phyloP scores from a whole-genome alignment of 768 basidiomycete genomes.

The Termitomyces sp. region DNA sequence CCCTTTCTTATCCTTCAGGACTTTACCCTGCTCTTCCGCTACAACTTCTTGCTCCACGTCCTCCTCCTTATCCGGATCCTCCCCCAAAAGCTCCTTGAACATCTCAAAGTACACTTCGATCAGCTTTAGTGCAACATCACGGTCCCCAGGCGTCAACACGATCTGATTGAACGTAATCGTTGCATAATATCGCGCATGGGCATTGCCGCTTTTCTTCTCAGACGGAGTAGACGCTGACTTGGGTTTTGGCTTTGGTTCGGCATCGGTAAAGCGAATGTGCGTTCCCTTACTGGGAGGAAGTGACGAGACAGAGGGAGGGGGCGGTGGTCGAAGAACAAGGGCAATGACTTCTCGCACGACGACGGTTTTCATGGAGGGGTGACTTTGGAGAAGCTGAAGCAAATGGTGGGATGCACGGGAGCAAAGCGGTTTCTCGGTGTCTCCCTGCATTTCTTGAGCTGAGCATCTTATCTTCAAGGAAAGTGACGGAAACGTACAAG shows the following conservation, averaged over 20 bases:
- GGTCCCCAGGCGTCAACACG: constrained; percentile 62
- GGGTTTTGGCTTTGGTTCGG: constrained; percentile 22
- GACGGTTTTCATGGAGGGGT: constrained; percentile 89
- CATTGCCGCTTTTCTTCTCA: constrained; percentile 42
- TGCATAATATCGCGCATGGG: constrained; percentile 87
- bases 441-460: constrained; percentile 50
- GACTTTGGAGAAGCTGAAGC: constrained; percentile 82
- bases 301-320: constrained; percentile 29
- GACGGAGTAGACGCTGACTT: constrained; percentile 19
- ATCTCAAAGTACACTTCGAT: constrained; percentile 93
- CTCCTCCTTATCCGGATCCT: constrained; percentile 27
- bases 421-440: constrained; percentile 80
- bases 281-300: constrained; percentile 28
- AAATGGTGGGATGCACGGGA: constrained; percentile 88
- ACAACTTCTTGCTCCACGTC: constrained; percentile 24
- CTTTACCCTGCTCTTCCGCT: constrained; percentile 28
- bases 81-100: constrained; percentile 83
- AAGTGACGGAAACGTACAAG: constrained; percentile 45
- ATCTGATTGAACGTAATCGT: constrained; percentile 95
- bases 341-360: constrained; percentile 83
- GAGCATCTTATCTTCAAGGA: not conserved
- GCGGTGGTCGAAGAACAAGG: constrained; percentile 63
- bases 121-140: constrained; percentile 68
- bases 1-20: constrained; percentile 21
- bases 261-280: constrained; percentile 50